A percentile compares a stretch with the other conserved stretches of the same genome.
phyloP scores from a whole-genome alignment of 257 asterid genomes.

The Asclepias syriaca region DNA sequence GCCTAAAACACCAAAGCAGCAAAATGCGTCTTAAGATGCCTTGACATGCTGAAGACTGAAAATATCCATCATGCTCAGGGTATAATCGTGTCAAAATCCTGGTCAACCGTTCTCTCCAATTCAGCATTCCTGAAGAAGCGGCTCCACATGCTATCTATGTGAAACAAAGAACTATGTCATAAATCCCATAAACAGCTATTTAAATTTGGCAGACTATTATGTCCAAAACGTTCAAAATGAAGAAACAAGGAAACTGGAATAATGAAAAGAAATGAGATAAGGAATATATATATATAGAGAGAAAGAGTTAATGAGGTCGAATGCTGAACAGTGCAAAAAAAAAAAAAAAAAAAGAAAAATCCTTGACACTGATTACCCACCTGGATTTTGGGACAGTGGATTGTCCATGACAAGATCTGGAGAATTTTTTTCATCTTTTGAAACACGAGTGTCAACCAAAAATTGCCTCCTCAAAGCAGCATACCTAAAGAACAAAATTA shows the following conservation, averaged over 20 bases:
- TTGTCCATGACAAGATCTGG: conserved; percentile 87
- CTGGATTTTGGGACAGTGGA: conserved; percentile 92
- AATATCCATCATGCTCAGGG: conserved; percentile 92
- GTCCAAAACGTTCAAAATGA: background rate
- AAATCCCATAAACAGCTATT: background rate
- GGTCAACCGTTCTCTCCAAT: conserved; percentile 90
- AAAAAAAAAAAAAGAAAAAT: no score
- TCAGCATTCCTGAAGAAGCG: conserved; percentile 91
- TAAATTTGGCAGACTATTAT: background rate
- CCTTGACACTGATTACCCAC: conserved; percentile 22
- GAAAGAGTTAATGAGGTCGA: no score
- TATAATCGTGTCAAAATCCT: conserved; percentile 92
- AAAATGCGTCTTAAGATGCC: conserved; percentile 79
- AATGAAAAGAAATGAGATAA: background rate
- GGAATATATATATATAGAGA: background rate
- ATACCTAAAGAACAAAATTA: conserved; percentile 40
- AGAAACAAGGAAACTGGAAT: background rate
- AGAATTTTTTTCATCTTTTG: conserved; percentile 63
- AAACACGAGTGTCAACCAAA: conserved; percentile 76
- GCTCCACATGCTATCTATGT: conserved; percentile 95
- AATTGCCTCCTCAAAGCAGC: conserved; percentile 87
- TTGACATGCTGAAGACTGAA: conserved; percentile 86
- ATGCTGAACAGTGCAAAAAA: no score
- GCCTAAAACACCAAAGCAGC: conserved; percentile 87
- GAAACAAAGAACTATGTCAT: conserved; percentile 1